phyloP scores from a whole-genome alignment of 108 stramenopile genomes.

The Skeletonema potamos region DNA sequence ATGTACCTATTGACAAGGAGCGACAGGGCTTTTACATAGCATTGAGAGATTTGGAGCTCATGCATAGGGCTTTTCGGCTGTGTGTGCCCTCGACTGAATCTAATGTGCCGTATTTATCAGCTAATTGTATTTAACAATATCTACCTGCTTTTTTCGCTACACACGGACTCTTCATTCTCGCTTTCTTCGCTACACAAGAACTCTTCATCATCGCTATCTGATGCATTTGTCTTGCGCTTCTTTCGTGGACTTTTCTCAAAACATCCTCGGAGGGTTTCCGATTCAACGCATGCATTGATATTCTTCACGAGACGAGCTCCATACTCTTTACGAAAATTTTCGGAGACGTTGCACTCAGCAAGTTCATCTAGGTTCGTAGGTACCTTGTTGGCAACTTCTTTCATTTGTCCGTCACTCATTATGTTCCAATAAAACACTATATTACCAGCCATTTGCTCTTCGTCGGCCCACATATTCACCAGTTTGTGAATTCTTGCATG shows the following conservation, averaged over 20 bases:
- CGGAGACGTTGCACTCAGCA: slow-evolving; percentile 60
- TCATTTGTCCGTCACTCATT: slow-evolving; percentile 60
- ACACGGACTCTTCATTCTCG: no score
- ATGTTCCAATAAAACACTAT: slow-evolving; percentile 87
- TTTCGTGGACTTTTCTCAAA: slow-evolving; percentile 38
- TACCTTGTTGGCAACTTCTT: slow-evolving; percentile 59
- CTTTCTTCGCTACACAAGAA: no score
- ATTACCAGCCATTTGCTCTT: slow-evolving; percentile 81
- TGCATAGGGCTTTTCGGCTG: no score
- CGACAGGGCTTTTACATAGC: slow-evolving; percentile 37
- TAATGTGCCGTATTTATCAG: no score
- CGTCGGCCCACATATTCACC: slow-evolving; percentile 72
- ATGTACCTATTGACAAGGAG: slow-evolving; percentile 62
- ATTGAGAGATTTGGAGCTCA: not conserved
- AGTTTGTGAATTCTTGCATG: slow-evolving; percentile 65
- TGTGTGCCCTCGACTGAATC: no score
- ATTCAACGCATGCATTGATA: slow-evolving; percentile 65
- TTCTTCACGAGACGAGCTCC: slow-evolving; percentile 73
- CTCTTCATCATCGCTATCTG: slow-evolving; percentile 21
- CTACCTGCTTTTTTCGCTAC: no score
- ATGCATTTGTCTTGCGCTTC: slow-evolving; percentile 20
- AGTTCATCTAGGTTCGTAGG: slow-evolving; percentile 80
- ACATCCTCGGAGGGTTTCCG: slow-evolving; percentile 51
- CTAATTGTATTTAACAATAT: no score
- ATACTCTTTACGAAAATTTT: slow-evolving; percentile 76